Percentiles rank a stretch among this genome's conserved stretches.
These are phyloP conservation scores for Nasturtium officinale DNA, from an alignment of 345 rosid genomes.

Conservation along the genomic window DNA sequence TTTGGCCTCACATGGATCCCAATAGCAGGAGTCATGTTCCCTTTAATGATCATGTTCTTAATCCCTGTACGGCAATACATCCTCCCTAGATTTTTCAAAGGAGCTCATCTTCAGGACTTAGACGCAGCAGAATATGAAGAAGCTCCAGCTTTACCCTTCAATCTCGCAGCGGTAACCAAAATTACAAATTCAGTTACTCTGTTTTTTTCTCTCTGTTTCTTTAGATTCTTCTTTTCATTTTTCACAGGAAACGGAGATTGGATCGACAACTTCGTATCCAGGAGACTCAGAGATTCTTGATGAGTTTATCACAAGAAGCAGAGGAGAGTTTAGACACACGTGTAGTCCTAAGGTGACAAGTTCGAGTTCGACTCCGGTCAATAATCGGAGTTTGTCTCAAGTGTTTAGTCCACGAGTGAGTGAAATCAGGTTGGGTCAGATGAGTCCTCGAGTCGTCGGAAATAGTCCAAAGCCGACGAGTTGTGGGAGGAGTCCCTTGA, in stretches of 20 bases:
- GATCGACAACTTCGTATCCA: slow-evolving; percentile 55
- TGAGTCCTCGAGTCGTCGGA: slow-evolving; percentile 57
- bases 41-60: slow-evolving; percentile 91
- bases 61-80: slow-evolving; percentile 85
- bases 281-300: slow-evolving; percentile 81
- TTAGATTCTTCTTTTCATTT: not conserved
- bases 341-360: slow-evolving; percentile 78
- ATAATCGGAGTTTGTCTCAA: slow-evolving; percentile 54
- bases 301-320: slow-evolving; percentile 86
- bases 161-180: slow-evolving; percentile 45
- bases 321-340: slow-evolving; percentile 83
- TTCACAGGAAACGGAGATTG: slow-evolving; percentile 60
- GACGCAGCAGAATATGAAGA: slow-evolving; percentile 98
- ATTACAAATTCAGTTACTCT: not conserved
- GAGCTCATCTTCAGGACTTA: slow-evolving; percentile 81
- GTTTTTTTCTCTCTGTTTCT: not conserved
- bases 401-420: slow-evolving; percentile 63
- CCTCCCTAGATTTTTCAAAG: slow-evolving; percentile 91
- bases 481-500: slow-evolving; percentile 76
- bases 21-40: slow-evolving; percentile 92
- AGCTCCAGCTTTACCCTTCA: slow-evolving; percentile 88
- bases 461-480: slow-evolving; percentile 47
- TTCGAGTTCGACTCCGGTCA: slow-evolving; percentile 63
- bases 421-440: slow-evolving; percentile 63
- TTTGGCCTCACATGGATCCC: slow-evolving; percentile 98